Evolutionary conservation across 2,329 filamentous ascomycete species (phyloP).

Genomic region (Cytospora chrysosperma): DNA sequence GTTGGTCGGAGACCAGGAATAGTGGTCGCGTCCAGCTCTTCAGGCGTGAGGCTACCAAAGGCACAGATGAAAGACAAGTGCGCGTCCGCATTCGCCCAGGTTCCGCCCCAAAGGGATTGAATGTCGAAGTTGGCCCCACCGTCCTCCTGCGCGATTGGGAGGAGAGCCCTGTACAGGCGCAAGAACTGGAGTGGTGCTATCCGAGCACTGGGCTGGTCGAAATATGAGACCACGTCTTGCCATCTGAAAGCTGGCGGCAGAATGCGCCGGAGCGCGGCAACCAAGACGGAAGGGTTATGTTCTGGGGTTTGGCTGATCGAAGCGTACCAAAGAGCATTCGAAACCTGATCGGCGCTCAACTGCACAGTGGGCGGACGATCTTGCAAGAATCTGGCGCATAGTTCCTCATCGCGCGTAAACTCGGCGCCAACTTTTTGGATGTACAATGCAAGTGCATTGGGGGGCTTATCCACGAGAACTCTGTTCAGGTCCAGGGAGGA

Average conservation of each 20-base stretch:
- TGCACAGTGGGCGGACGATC: conserved; percentile 54
- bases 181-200: conserved; percentile 80
- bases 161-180: conserved; percentile 73
- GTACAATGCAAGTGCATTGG: conserved; percentile 59
- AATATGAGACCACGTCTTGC: conserved; percentile 71
- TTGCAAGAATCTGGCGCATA: conserved; percentile 55
- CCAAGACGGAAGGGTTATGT: conserved; percentile 53
- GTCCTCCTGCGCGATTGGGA: conserved; percentile 65
- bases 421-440: conserved; percentile 74
- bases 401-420: conserved; percentile 74
- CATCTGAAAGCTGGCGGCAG: conserved; percentile 64
- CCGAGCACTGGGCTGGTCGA: conserved; percentile 76
- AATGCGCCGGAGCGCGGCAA: conserved; percentile 63
- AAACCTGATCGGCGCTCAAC: conserved; percentile 78
- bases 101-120: conserved; percentile 84
- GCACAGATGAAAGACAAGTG: conserved; percentile 93
- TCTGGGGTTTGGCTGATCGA: conserved; percentile 56
- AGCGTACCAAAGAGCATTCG: conserved; percentile 70
- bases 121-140: conserved; percentile 68
- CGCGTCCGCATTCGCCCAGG: conserved; percentile 82
- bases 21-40: conserved; percentile 78
- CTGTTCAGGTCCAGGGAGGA: conserved; percentile 69
- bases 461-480: conserved; percentile 58
- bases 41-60: conserved; percentile 72
- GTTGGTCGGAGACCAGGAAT: conserved; percentile 80